Evolutionary conservation across 495 filamentous ascomycete genomes (phyloP), one percentile per base, ranked within the genome.

Genomic region (Aspergillus sclerotiicarbonarius): DNA sequence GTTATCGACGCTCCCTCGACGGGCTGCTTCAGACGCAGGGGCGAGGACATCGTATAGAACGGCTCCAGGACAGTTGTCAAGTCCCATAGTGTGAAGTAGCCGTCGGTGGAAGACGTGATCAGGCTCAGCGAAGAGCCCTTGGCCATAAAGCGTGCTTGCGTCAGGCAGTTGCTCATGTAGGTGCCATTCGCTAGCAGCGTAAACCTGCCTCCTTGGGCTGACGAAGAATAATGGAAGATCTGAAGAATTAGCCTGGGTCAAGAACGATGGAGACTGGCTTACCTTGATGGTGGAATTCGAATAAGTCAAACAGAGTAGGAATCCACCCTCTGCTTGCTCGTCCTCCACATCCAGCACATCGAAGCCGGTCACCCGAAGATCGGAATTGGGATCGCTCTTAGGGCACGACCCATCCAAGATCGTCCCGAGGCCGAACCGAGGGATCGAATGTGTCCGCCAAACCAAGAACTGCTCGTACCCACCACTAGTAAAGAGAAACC

Each of bases 391-490:
- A 3, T 82, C 83, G 12, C 79, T 74, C 19, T 84, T 82, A 0
- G 82, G 81, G 62, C 83, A 87, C 9, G 75, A 70, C 0, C 84
- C 84, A 62, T 90, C 84, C 58, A 86, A 82, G 4, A 86, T 75
- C 4, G 87, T 83, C 31, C 85, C 78, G 43, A 87, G 47, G 56
- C 84, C 75, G 57, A 84, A 68, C 33, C 71, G 60, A 45, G 82
- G 80, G 10, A 92, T 67, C 1, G 54, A 62, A 1, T 74, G 70
- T 10, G 96, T 65, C 32, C 82, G 78, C 92, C 93, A 98, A 25
- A 93, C 82, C 55, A 84, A 93, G 58, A 98, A 87, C 64, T 98
- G 95, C 63, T 96, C 93, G 55, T 83, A 86, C 0, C 90, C 94
- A 12, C 84, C 91, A 60, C 89, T 90, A 54, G 88, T 94, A 66